phyloP scores from a whole-genome alignment of 2,329 filamentous ascomycete species.

The Coccinonectria pachysandricola region DNA sequence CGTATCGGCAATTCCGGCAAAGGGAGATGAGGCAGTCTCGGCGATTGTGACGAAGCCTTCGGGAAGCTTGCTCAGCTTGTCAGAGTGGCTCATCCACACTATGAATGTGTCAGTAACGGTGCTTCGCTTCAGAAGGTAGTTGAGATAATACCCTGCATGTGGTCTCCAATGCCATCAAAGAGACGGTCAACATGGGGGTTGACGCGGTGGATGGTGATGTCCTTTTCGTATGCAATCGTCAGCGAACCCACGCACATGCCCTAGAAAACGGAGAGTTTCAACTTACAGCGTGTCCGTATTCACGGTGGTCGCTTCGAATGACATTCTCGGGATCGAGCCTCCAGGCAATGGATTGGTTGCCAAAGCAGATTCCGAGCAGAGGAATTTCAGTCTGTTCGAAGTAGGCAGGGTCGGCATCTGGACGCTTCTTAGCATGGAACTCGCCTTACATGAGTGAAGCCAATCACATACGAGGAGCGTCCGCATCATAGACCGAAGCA shows the following conservation, averaged over 20 bases:
- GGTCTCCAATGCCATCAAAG: conserved; percentile 64
- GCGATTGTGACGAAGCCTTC: conserved; percentile 64
- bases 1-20: conserved; percentile 67
- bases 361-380: conserved; percentile 37
- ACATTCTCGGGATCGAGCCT: conserved; percentile 54
- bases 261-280: no score
- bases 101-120: conserved; percentile 1
- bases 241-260: no score
- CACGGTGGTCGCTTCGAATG: conserved; percentile 9
- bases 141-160: conserved; percentile 46
- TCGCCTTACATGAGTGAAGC: background rate
- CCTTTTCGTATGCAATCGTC: conserved; percentile 17
- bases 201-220: conserved; percentile 50
- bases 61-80: conserved; percentile 71
- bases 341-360: conserved; percentile 54
- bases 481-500: conserved; percentile 72
- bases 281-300: no score
- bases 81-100: conserved; percentile 80
- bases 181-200: conserved; percentile 61
- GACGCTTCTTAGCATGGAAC: conserved; percentile 5
- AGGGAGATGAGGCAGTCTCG: conserved; percentile 65
- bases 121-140: conserved; percentile 2
- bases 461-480: conserved; percentile 41
- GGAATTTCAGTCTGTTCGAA: conserved; percentile 43
- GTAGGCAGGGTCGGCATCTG: conserved; percentile 37